A percentile compares a stretch with the other conserved stretches of the same genome.
Conservation (phyloP, 495 filamentous ascomycete genomes). For the Emericellopsis terricola region DNA sequence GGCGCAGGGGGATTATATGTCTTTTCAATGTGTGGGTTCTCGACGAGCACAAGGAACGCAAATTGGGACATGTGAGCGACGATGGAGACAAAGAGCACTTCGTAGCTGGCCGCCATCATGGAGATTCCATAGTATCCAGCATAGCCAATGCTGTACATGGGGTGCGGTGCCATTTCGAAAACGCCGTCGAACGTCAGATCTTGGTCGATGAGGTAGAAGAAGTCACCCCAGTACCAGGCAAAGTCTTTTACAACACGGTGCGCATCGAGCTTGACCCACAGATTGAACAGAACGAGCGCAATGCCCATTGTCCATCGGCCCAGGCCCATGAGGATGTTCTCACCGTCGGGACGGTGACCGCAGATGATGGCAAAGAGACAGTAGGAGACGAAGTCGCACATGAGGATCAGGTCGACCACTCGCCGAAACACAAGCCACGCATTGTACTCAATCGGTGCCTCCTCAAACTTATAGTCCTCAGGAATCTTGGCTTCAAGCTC, state of each 20-base stretch:
- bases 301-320: constrained; percentile 71
- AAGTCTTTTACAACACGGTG: constrained; percentile 98
- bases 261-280: constrained; percentile 97
- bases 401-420: constrained; percentile 86
- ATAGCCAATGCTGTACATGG: constrained; percentile 98
- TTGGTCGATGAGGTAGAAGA: constrained; percentile 97
- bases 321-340: constrained; percentile 46
- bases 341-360: constrained; percentile 49
- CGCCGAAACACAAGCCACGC: constrained; percentile 94
- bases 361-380: constrained; percentile 89
- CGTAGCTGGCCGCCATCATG: constrained; percentile 96
- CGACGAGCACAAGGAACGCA: constrained; percentile 71
- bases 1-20: constrained; percentile 85
- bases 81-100: constrained; percentile 89
- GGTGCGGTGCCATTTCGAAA: constrained; percentile 97
- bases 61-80: constrained; percentile 90
- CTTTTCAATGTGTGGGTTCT: constrained; percentile 97
- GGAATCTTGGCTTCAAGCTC: constrained; percentile 93
- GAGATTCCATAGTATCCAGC: constrained; percentile 97
- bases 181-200: constrained; percentile 96
- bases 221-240: constrained; percentile 99
- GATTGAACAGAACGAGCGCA: constrained; percentile 75
- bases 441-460: constrained; percentile 93
- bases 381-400: constrained; percentile 97
- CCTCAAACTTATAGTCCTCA: constrained; percentile 81